These are phyloP conservation scores for Populus hybrid DNA, from an alignment of 441 rosid genomes.

Conservation along the genomic window DNA sequence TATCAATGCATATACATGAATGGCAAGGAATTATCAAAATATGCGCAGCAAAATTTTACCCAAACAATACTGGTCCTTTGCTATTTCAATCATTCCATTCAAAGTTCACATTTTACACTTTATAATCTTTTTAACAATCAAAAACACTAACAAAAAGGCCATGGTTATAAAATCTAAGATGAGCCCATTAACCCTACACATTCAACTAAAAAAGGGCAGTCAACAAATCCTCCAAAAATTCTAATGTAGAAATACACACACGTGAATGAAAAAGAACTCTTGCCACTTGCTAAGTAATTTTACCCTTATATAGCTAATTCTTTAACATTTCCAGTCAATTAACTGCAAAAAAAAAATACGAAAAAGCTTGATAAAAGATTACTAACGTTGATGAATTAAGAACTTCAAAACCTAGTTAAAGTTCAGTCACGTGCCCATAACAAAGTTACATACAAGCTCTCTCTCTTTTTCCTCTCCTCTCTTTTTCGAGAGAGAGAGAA, in stretches of 20 bases:
- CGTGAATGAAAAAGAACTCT: not conserved
- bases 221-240: not conserved
- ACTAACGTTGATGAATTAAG: no score
- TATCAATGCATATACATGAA: no score
- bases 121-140: not conserved
- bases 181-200: not conserved
- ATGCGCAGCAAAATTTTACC: no score
- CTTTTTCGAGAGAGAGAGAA: conserved; percentile 1
- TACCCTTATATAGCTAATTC: not conserved
- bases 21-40: no score
- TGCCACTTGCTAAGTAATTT: not conserved
- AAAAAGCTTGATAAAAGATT: not conserved
- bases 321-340: not conserved
- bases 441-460: not conserved
- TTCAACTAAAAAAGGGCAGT: not conserved
- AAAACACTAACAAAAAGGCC: not conserved
- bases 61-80: no score
- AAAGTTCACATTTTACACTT: no score
- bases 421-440: not conserved
- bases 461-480: not conserved
- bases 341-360: not conserved
- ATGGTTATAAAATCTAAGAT: not conserved
- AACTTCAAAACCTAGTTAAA: not conserved
- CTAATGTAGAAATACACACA: not conserved
- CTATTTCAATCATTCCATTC: no score